Evolutionary conservation across 129 eudicot genomes (phyloP).

Genomic region (Logfia minima): DNA sequence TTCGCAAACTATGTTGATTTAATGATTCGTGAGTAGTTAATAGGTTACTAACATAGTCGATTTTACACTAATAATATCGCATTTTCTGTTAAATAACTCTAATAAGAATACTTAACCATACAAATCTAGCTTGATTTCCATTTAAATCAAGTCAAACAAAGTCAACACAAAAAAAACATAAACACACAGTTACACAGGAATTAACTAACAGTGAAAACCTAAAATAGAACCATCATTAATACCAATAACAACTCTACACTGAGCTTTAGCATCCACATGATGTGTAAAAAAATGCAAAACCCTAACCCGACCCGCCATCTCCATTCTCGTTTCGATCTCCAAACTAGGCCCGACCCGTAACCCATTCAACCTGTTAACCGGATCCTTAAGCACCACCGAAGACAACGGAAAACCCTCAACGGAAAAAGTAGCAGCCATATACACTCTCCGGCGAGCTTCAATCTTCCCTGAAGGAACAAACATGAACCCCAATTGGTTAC

Average conservation of each 20-base stretch:
- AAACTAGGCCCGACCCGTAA: conserved; percentile 52
- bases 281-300: conserved; percentile 59
- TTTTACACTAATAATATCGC: background rate
- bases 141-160: background rate
- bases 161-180: background rate
- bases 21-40: background rate
- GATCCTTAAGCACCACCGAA: conserved; percentile 10
- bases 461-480: conserved; percentile 82
- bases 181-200: background rate
- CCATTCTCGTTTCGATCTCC: conserved; percentile 66
- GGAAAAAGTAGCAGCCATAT: conserved; percentile 72
- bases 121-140: background rate
- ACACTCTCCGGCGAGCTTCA: conserved; percentile 52
- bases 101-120: background rate
- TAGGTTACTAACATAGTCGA: background rate
- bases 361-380: conserved; percentile 46
- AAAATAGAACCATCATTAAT: conserved; percentile 68
- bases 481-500: conserved; percentile 68
- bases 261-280: conserved; percentile 51
- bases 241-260: conserved; percentile 52
- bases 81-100: background rate
- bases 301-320: conserved; percentile 78
- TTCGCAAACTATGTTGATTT: background rate
- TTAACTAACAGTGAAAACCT: conserved; percentile 61
- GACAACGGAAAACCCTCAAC: conserved; percentile 54